Evolutionary conservation across 805 yeast species (phyloP).

Genomic region (Pichia insulana): DNA sequence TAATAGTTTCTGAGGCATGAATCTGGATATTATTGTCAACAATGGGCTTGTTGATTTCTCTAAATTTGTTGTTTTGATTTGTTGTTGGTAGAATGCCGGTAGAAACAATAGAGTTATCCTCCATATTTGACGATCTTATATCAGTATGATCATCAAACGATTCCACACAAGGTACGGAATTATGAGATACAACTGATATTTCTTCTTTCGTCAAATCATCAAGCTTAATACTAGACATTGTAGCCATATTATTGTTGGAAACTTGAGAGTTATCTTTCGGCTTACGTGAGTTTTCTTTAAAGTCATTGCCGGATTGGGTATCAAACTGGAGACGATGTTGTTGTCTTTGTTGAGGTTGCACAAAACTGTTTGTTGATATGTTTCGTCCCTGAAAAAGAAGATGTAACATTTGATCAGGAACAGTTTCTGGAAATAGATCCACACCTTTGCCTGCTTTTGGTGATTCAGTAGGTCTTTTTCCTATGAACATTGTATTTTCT

Average conservation of each 20-base stretch:
- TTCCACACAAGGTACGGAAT: neutral
- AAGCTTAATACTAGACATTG: neutral
- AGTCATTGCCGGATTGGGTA: neutral
- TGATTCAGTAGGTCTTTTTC: too few relatives aligned
- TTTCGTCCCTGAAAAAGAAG: conserved; percentile 43
- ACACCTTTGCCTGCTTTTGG: neutral
- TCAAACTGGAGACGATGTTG: neutral
- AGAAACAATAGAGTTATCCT: neutral
- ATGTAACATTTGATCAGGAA: conserved; percentile 41
- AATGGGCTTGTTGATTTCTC: conserved; percentile 11
- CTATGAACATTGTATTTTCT: too few relatives aligned
- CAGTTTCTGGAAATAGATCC: conserved; percentile 14
- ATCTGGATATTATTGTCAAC: conserved; percentile 25
- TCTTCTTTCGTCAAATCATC: conserved; percentile 6
- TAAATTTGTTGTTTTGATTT: conserved; percentile 13
- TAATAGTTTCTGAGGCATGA: conserved; percentile 28
- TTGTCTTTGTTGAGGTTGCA: neutral
- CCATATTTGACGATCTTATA: neutral
- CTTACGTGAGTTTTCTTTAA: neutral
- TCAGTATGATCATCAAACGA: conserved; percentile 3
- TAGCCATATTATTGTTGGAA: neutral
- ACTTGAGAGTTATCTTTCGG: neutral
- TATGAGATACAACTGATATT: neutral
- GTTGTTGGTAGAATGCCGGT: conserved; percentile 10
- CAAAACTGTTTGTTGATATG: neutral